Conservation (phyloP, 1,284 basidiomycete genomes). For the Schizophyllum commune region DNA sequence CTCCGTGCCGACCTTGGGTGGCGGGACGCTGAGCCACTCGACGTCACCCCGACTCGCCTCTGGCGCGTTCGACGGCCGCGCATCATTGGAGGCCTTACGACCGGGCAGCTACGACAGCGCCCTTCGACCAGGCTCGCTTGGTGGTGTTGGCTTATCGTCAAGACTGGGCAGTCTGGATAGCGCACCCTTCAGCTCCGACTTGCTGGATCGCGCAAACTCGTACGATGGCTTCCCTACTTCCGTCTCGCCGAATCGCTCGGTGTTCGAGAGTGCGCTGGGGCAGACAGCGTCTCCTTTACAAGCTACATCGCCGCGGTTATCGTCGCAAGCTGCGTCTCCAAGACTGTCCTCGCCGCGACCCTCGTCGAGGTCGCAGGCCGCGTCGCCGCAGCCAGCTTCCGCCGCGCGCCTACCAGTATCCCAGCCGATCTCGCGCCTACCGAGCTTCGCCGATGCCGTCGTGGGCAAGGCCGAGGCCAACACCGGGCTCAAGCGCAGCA, state of each 20-base stretch:
- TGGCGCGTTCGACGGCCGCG: not conserved
- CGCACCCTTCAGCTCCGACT: not conserved
- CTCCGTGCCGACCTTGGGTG: not conserved
- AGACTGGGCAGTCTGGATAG: not conserved
- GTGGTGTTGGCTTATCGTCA: not conserved
- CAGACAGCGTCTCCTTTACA: not conserved
- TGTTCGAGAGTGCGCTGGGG: not conserved
- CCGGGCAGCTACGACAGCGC: not conserved
- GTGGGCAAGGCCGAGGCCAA: not conserved
- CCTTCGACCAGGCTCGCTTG: not conserved
- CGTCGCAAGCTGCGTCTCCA: not conserved
- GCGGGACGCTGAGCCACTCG: not conserved
- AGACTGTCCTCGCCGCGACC: not conserved
- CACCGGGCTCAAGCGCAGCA: not conserved
- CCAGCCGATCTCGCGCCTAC: not conserved
- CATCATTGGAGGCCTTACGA: not conserved
- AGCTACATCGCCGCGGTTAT: not conserved
- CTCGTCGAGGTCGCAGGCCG: not conserved
- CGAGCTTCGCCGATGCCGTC: not conserved
- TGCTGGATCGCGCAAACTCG: not conserved
- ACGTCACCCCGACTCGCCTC: not conserved
- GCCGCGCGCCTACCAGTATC: not conserved
- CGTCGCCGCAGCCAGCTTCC: not conserved
- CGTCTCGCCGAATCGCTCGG: not conserved
- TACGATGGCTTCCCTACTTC: not conserved